Evolutionary conservation across 495 filamentous ascomycete genomes (phyloP).

Genomic region (Bacidia gigantensis): DNA sequence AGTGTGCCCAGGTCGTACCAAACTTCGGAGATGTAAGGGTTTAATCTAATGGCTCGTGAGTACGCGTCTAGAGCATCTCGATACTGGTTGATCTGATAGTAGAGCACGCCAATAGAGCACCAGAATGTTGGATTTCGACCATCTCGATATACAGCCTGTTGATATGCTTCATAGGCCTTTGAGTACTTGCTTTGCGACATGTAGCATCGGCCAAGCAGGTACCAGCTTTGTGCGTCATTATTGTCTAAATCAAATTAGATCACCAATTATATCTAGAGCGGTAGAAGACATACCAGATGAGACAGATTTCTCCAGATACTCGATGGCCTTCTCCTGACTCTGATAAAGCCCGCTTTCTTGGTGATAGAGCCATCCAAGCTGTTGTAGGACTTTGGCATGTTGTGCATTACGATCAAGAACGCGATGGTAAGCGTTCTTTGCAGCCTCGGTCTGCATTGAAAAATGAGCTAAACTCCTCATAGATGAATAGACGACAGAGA

Average conservation of each 20-base stretch:
- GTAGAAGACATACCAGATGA: conserved; percentile 49
- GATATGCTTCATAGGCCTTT: conserved; percentile 97
- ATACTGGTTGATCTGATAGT: conserved; percentile 99
- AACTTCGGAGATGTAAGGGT: conserved; percentile 97
- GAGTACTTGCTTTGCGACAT: conserved; percentile 99
- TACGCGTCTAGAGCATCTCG: conserved; percentile 97
- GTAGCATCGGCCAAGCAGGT: conserved; percentile 92
- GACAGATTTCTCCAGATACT: conserved; percentile 95
- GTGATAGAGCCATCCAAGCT: conserved; percentile 95
- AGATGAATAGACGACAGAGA: background rate
- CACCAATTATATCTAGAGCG: background rate
- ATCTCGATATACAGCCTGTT: conserved; percentile 97
- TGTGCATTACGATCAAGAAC: conserved; percentile 92
- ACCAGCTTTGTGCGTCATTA: conserved; percentile 95
- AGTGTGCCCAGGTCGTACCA: conserved; percentile 98
- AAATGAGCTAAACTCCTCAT: conserved; percentile 13
- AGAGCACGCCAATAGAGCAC: conserved; percentile 98
- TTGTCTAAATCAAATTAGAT: conserved; percentile 48
- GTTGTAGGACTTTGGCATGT: conserved; percentile 95
- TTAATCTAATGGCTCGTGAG: conserved; percentile 91
- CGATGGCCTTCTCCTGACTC: conserved; percentile 90
- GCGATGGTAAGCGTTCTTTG: conserved; percentile 79
- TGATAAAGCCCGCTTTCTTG: conserved; percentile 80
- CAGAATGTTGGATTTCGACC: conserved; percentile 98
- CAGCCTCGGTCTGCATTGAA: conserved; percentile 64